These are phyloP conservation scores for Mucor racemosus DNA, from an alignment of 371 early-diverging fungal genomes.

Conservation along the genomic window DNA sequence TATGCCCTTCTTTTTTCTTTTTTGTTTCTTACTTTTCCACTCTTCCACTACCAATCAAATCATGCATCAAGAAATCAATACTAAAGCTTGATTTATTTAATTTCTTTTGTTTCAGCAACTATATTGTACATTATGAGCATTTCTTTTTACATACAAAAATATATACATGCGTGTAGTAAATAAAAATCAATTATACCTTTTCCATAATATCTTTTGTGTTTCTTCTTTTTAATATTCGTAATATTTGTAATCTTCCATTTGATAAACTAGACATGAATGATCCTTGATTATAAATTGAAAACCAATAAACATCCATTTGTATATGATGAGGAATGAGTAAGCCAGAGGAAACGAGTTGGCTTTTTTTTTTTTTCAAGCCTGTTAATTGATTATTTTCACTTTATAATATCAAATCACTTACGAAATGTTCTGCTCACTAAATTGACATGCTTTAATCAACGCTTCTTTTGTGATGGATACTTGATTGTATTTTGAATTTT, in stretches of 20 bases:
- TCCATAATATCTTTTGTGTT: slow-evolving; percentile 31
- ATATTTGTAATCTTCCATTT: slow-evolving; percentile 24
- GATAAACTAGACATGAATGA: slow-evolving; percentile 26
- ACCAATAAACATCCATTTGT: slow-evolving; percentile 24
- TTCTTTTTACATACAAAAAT: neutral
- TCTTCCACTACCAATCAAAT: slow-evolving; percentile 34
- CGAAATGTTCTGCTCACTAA: slow-evolving; percentile 18
- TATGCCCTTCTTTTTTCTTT: neutral
- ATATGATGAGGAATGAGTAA: slow-evolving; percentile 25
- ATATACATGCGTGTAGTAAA: neutral
- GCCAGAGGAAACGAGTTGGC: slow-evolving; percentile 22
- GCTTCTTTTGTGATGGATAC: slow-evolving; percentile 11
- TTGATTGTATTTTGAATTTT: slow-evolving; percentile 7
- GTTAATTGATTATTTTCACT: no score
- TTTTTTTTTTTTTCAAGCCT: neutral
- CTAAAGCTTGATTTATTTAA: slow-evolving; percentile 22
- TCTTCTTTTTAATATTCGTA: slow-evolving; percentile 25
- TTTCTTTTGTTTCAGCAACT: slow-evolving; percentile 29
- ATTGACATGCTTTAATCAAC: neutral
- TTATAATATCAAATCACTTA: slow-evolving; percentile 3
- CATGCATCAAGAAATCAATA: slow-evolving; percentile 31
- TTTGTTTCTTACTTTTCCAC: slow-evolving; percentile 27
- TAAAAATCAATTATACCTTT: slow-evolving; percentile 12
- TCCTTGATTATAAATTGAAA: slow-evolving; percentile 27
- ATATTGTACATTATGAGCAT: slow-evolving; percentile 9